phyloP scores from a whole-genome alignment of 495 filamentous ascomycete genomes.

The Xylaria telfairii region DNA sequence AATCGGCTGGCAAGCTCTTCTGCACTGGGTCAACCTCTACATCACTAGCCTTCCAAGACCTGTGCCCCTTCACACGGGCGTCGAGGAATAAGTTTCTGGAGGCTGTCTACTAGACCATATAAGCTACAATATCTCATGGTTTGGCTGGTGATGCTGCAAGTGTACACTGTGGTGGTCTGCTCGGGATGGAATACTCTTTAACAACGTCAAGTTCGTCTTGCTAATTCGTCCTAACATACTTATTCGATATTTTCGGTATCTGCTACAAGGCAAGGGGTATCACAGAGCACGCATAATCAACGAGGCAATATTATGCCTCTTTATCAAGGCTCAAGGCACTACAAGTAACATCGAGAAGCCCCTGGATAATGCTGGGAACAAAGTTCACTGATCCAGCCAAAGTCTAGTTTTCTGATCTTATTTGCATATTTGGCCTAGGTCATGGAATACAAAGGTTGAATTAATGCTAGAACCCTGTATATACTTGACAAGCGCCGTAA shows the following conservation, averaged over 20 bases:
- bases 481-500: background rate
- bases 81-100: background rate
- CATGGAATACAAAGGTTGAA: background rate
- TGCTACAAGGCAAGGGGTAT: background rate
- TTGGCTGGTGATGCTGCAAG: background rate
- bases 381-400: background rate
- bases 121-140: background rate
- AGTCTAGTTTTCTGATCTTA: too few species aligned
- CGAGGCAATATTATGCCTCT: background rate
- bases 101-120: background rate
- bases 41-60: background rate
- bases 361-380: background rate
- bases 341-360: background rate
- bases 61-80: background rate
- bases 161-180: background rate
- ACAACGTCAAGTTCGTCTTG: background rate
- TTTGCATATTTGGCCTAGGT: background rate
- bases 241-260: background rate
- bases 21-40: background rate
- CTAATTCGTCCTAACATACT: too few species aligned
- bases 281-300: background rate
- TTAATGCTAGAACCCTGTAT: background rate
- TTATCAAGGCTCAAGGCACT: background rate
- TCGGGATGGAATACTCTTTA: background rate
- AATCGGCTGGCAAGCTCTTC: background rate